phyloP scores from a whole-genome alignment of 768 basidiomycete species.

The Amanita subjunquillea region DNA sequence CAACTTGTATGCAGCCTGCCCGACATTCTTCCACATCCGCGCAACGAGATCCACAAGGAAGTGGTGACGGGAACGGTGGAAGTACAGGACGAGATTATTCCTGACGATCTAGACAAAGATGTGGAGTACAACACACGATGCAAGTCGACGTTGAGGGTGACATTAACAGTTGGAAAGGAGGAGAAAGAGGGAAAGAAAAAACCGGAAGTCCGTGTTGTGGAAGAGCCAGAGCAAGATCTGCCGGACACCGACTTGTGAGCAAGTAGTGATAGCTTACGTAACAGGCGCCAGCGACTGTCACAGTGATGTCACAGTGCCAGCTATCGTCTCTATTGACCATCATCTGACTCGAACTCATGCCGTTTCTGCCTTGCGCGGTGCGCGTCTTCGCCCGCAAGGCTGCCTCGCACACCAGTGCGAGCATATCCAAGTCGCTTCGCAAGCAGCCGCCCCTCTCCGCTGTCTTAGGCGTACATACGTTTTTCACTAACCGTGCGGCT shows the following conservation, averaged over 20 bases:
- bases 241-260: background rate
- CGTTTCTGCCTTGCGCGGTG: constrained; percentile 3
- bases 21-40: constrained; percentile 54
- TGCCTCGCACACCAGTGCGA: background rate
- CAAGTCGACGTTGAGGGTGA: constrained; percentile 58
- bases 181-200: constrained; percentile 1
- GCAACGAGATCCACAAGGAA: constrained; percentile 51
- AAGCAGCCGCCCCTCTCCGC: background rate
- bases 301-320: too few species aligned
- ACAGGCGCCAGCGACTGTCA: too few species aligned
- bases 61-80: constrained; percentile 62
- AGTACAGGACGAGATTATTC: constrained; percentile 72
- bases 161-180: constrained; percentile 51
- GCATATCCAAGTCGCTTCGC: background rate
- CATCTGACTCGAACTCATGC: background rate
- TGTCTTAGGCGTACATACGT: background rate
- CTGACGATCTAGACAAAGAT: constrained; percentile 65
- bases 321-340: background rate
- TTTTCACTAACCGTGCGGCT: background rate
- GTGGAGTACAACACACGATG: constrained; percentile 52
- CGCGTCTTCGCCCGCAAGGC: constrained; percentile 1
- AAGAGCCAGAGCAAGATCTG: constrained; percentile 25
- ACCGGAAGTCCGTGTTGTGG: constrained; percentile 7
- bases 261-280: too few species aligned
- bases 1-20: constrained; percentile 65